Evolutionary conservation across 495 filamentous ascomycete species (phyloP).

Genomic region (Trichoderma gamsii): DNA sequence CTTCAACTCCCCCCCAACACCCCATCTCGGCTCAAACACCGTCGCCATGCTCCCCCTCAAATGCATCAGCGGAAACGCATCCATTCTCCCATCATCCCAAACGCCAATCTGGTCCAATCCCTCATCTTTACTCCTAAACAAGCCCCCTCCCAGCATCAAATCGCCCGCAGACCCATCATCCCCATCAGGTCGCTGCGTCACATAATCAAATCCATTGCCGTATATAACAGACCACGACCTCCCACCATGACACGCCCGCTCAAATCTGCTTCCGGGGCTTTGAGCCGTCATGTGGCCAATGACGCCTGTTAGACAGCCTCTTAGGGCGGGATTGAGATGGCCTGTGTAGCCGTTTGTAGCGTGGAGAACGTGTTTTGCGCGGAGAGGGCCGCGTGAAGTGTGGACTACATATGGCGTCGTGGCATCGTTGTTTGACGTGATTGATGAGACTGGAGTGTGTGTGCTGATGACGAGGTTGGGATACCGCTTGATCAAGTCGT

Average conservation of each 20-base stretch:
- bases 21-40: constrained; percentile 19
- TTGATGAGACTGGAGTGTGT: constrained; percentile 27
- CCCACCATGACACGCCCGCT: constrained; percentile 15
- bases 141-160: constrained; percentile 34
- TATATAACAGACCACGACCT: constrained; percentile 30
- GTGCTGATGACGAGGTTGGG: constrained; percentile 35
- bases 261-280: constrained; percentile 22
- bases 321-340: constrained; percentile 40
- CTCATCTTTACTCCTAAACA: constrained; percentile 25
- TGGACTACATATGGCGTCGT: constrained; percentile 26
- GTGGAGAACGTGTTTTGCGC: constrained; percentile 39
- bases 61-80: constrained; percentile 23
- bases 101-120: constrained; percentile 30
- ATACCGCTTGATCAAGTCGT: constrained; percentile 27
- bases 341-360: constrained; percentile 44
- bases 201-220: constrained; percentile 32
- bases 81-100: constrained; percentile 29
- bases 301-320: constrained; percentile 38
- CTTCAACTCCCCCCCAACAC: constrained; percentile 5
- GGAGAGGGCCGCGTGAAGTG: constrained; percentile 33
- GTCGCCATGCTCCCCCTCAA: constrained; percentile 24
- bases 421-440: constrained; percentile 15
- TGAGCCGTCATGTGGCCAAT: constrained; percentile 46
- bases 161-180: constrained; percentile 19
- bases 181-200: constrained; percentile 28